Percentiles rank a stretch among this genome's conserved stretches.
Conservation (phyloP, 768 basidiomycete genomes). For the Collybiopsis luxurians region DNA sequence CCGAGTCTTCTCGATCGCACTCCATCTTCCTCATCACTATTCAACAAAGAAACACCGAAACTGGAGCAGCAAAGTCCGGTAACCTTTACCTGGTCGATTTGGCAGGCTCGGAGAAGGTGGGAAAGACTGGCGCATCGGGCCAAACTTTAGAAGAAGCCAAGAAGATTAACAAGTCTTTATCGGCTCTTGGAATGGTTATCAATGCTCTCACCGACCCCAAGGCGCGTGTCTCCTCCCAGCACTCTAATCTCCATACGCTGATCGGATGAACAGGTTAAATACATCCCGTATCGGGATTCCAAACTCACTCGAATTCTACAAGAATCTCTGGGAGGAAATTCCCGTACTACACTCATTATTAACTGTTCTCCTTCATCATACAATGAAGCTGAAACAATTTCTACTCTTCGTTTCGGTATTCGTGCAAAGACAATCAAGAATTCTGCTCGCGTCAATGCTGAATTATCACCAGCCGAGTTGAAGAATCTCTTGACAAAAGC, state of each 20-base stretch:
- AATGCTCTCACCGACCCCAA: conserved; percentile 97
- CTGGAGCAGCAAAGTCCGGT: conserved; percentile 93
- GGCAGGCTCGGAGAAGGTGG: conserved; percentile 98
- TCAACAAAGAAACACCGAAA: conserved; percentile 94
- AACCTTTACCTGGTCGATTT: conserved; percentile 97
- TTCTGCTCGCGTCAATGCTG: conserved; percentile 96
- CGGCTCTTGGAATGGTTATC: conserved; percentile 98
- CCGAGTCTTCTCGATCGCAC: conserved; percentile 97
- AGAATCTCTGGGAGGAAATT: conserved; percentile 97
- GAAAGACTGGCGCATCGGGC: conserved; percentile 98
- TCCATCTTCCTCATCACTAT: conserved; percentile 99
- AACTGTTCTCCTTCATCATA: conserved; percentile 98
- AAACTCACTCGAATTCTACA: conserved; percentile 98
- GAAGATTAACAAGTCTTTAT: conserved; percentile 99
- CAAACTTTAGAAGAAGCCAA: conserved; percentile 99
- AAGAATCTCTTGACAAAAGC: conserved; percentile 90
- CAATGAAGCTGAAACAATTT: conserved; percentile 95
- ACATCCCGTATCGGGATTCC: conserved; percentile 98
- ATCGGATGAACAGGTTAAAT: conserved; percentile 64
- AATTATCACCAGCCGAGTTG: conserved; percentile 94
- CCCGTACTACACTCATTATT: conserved; percentile 95
- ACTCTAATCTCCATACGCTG: not conserved
- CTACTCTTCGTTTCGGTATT: conserved; percentile 98
- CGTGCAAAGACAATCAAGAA: conserved; percentile 99
- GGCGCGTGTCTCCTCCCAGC: conserved; percentile 42